These are phyloP conservation scores for Sphagnum fallax DNA, from an alignment of 228 moss, liverwort and hornwort genomes.

Conservation along the genomic window DNA sequence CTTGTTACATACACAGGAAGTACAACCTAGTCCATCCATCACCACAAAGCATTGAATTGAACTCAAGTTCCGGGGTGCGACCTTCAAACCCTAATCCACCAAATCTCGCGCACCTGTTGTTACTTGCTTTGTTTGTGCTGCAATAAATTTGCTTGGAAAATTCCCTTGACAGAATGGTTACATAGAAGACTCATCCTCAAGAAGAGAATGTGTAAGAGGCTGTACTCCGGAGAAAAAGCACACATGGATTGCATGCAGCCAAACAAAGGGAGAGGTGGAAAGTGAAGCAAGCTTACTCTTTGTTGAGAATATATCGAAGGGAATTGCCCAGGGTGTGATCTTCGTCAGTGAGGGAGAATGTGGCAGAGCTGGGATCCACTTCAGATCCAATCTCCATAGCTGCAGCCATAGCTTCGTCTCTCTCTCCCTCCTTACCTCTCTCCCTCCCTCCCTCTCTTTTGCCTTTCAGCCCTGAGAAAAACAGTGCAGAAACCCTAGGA, in stretches of 20 bases:
- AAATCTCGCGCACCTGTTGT: background rate
- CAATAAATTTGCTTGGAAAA: too few species aligned
- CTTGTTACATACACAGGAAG: background rate
- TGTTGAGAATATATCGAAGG: slow-evolving; percentile 67
- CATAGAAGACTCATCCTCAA: too few species aligned
- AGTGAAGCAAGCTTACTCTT: slow-evolving; percentile 41
- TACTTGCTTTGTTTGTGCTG: too few species aligned
- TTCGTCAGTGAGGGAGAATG: slow-evolving; percentile 64
- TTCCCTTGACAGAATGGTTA: too few species aligned
- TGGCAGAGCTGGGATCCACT: slow-evolving; percentile 41
- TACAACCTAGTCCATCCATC: too few species aligned
- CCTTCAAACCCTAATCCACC: background rate
- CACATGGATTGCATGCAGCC: background rate
- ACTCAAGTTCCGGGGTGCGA: too few species aligned
- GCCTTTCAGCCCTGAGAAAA: too few species aligned
- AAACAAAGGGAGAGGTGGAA: background rate
- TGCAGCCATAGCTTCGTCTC: slow-evolving; percentile 22
- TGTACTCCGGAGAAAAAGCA: too few species aligned
- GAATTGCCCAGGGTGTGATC: slow-evolving; percentile 79
- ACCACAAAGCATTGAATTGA: too few species aligned
- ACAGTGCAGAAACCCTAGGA: too few species aligned
- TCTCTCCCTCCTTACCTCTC: background rate
- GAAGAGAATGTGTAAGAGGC: too few species aligned
- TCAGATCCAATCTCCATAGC: slow-evolving; percentile 60
- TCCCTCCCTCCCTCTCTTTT: background rate